phyloP scores from a whole-genome alignment of 495 filamentous ascomycete genomes.

The Lepraria neglecta region DNA sequence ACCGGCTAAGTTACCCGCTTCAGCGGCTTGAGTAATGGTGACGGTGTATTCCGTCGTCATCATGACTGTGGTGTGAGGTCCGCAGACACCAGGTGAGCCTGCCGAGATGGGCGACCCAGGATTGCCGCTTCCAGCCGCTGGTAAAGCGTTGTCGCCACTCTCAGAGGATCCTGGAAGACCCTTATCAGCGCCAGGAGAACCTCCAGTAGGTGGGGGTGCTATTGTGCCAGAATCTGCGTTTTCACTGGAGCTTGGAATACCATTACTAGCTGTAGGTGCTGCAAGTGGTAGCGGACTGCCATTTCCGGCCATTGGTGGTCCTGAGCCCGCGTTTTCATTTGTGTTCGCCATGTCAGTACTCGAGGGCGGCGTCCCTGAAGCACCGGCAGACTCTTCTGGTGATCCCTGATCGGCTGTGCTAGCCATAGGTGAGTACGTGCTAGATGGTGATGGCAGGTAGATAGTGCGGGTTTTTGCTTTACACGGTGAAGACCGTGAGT shows the following conservation, averaged over 20 bases:
- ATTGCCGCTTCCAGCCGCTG: constrained; percentile 2
- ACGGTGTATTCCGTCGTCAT: constrained; percentile 14
- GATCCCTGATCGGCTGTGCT: neutral
- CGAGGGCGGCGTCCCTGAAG: neutral
- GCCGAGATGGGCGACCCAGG: neutral
- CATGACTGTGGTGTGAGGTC: constrained; percentile 14
- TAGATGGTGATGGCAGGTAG: neutral
- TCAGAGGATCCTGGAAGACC: too few species aligned
- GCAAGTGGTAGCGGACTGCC: neutral
- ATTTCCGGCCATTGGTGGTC: neutral
- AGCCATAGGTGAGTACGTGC: neutral
- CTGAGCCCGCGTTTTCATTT: neutral
- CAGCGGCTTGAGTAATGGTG: constrained; percentile 15
- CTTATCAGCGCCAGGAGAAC: too few species aligned
- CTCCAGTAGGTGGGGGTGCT: too few species aligned
- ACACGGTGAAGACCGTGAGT: neutral
- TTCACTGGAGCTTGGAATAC: neutral
- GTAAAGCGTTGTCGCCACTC: neutral
- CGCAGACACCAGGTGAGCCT: constrained; percentile 4
- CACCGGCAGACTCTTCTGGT: neutral
- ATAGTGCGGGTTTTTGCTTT: neutral
- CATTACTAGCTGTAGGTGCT: neutral
- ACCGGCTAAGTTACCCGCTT: neutral
- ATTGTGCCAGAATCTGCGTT: neutral
- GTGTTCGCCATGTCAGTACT: neutral